Conservation (phyloP, 164 flowering plant species). For the Cinnamomum chago region DNA sequence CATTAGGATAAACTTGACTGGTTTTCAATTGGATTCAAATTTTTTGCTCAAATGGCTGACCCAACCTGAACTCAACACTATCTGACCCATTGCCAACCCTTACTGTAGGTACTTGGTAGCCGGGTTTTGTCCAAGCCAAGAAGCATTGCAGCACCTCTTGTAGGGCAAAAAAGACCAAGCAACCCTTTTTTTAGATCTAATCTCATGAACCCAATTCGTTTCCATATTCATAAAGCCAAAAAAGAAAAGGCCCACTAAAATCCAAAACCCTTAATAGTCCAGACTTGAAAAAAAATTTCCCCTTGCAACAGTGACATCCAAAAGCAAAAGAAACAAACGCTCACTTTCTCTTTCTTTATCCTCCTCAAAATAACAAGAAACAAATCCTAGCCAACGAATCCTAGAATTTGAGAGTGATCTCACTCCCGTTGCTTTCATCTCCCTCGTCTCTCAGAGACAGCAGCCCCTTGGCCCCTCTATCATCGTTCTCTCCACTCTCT, state of each 20-base stretch:
- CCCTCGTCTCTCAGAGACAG: slow-evolving; percentile 53
- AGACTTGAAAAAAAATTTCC: not conserved
- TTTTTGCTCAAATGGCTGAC: too few relatives aligned
- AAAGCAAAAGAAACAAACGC: not conserved
- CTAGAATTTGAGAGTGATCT: slow-evolving; percentile 80
- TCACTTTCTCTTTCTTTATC: not conserved
- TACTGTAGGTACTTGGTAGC: too few relatives aligned
- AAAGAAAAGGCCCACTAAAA: not conserved
- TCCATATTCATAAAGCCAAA: not conserved
- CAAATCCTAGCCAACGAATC: slow-evolving; percentile 7
- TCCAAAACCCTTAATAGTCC: not conserved
- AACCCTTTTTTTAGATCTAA: too few relatives aligned
- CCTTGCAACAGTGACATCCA: not conserved
- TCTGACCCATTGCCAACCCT: too few relatives aligned
- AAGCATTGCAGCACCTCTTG: too few relatives aligned
- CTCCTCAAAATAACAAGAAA: not conserved
- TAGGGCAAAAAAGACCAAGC: too few relatives aligned
- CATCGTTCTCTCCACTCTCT: slow-evolving; percentile 47
- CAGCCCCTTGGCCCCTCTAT: slow-evolving; percentile 42
- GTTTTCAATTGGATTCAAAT: too few relatives aligned
- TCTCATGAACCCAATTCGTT: too few relatives aligned
- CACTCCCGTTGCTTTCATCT: slow-evolving; percentile 82
- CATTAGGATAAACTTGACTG: too few relatives aligned
- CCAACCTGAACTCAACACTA: too few relatives aligned
- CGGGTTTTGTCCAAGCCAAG: too few relatives aligned